Evolutionary conservation across 139 green algal species (phyloP).

Genomic region (Nannochloris sp.): DNA sequence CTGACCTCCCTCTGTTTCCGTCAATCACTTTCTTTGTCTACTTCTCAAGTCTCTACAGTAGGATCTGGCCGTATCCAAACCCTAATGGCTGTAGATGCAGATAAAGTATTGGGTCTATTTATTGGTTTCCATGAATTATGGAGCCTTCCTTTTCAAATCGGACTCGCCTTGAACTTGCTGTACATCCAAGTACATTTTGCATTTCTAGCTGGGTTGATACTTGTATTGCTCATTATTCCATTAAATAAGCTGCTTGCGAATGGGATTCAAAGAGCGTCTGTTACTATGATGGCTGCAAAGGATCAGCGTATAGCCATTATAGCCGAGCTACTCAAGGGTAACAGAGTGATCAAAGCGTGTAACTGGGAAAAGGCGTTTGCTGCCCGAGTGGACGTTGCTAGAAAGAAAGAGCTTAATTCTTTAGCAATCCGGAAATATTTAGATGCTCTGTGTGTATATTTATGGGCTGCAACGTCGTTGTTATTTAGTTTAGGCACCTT

Average conservation of each 20-base stretch:
- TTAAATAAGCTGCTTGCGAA: conserved; percentile 66
- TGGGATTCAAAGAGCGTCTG: conserved; percentile 50
- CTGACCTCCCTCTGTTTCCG: conserved; percentile 57
- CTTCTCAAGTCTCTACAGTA: neutral
- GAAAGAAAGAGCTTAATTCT: conserved; percentile 38
- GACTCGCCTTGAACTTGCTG: conserved; percentile 69
- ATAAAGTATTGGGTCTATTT: conserved; percentile 61
- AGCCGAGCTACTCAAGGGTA: conserved; percentile 45
- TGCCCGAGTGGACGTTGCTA: conserved; percentile 13
- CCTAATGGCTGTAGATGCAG: conserved; percentile 66
- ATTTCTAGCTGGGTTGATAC: conserved; percentile 67
- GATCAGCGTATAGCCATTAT: conserved; percentile 48
- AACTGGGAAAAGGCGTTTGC: conserved; percentile 50
- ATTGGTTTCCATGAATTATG: conserved; percentile 77
- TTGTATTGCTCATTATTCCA: conserved; percentile 73
- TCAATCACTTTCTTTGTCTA: conserved; percentile 40
- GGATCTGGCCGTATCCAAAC: conserved; percentile 26
- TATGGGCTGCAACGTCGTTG: conserved; percentile 75
- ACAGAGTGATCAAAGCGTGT: conserved; percentile 48
- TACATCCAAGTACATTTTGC: conserved; percentile 77
- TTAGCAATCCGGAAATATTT: conserved; percentile 79
- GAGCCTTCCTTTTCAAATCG: conserved; percentile 74
- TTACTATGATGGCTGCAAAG: conserved; percentile 69
- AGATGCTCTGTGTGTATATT: conserved; percentile 86
- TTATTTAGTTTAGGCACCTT: conserved; percentile 66